A percentile compares a stretch with the other conserved stretches of the same genome.
Evolutionary conservation across 2,329 filamentous ascomycete genomes (phyloP).

Genomic region (Pyrenophora graminea): DNA sequence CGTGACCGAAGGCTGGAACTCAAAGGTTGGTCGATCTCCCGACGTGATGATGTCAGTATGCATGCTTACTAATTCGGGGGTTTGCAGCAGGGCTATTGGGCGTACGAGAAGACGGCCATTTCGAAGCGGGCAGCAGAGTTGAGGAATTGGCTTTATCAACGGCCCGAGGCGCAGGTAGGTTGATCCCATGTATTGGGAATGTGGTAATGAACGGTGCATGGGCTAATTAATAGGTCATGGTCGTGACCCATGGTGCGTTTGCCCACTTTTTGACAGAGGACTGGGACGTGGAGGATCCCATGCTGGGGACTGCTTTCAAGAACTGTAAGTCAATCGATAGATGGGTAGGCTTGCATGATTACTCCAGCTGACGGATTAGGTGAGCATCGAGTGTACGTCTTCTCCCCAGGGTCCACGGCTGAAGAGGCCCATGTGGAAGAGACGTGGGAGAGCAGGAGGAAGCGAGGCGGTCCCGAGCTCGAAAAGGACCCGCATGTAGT

Average conservation of each 20-base stretch:
- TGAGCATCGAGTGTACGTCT: conserved; percentile 40
- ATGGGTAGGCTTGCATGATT: background rate
- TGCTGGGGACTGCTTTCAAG: conserved; percentile 37
- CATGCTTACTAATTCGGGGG: conserved; percentile 6
- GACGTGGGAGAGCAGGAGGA: conserved; percentile 26
- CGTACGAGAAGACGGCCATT: conserved; percentile 35
- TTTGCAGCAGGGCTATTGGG: conserved; percentile 38
- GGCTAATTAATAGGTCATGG: conserved; percentile 63
- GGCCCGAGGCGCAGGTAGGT: conserved; percentile 34
- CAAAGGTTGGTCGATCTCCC: conserved; percentile 55
- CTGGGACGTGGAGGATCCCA: conserved; percentile 55
- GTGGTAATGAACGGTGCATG: background rate
- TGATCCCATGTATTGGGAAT: background rate
- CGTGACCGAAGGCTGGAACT: conserved; percentile 71
- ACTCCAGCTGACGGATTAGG: conserved; percentile 12
- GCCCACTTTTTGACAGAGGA: conserved; percentile 85
- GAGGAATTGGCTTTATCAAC: conserved; percentile 33
- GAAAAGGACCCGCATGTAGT: conserved; percentile 38
- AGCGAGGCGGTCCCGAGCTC: conserved; percentile 19
- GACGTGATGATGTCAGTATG: background rate
- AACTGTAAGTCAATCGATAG: conserved; percentile 31
- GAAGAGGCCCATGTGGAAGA: conserved; percentile 38
- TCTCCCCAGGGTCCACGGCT: conserved; percentile 28
- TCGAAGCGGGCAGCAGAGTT: conserved; percentile 35
- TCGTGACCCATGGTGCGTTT: conserved; percentile 83